Conservation (phyloP, 352 stramenopile genomes). For the Pythium aphanidermatum region DNA sequence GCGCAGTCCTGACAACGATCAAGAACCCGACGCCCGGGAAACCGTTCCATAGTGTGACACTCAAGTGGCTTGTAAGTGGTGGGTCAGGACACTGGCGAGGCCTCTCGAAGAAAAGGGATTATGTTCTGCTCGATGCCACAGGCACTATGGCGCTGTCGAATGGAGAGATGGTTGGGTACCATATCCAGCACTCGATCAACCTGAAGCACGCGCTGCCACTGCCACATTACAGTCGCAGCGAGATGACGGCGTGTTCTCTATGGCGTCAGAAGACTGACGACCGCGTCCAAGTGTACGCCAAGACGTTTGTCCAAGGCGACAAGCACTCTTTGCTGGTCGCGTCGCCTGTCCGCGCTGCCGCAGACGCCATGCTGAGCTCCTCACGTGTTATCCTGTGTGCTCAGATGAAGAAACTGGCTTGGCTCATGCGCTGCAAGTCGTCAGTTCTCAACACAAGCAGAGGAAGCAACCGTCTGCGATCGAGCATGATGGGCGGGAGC, state of each 20-base stretch:
- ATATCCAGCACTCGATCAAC: conserved; percentile 59
- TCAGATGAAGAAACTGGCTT: conserved; percentile 66
- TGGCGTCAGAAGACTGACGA: conserved; percentile 34
- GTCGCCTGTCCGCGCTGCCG: conserved; percentile 24
- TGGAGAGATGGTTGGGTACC: conserved; percentile 52
- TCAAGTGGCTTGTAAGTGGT: conserved; percentile 57
- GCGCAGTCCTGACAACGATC: conserved; percentile 45
- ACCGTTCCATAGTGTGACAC: conserved; percentile 41
- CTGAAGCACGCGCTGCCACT: conserved; percentile 37
- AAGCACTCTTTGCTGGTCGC: conserved; percentile 36
- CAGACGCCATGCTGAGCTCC: conserved; percentile 26
- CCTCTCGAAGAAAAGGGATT: conserved; percentile 44
- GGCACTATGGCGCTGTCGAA: conserved; percentile 35
- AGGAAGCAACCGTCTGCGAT: conserved; percentile 8
- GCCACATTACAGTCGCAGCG: conserved; percentile 27
- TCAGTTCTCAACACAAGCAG: conserved; percentile 1
- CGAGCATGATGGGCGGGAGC: conserved; percentile 2
- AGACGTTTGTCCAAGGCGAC: conserved; percentile 26
- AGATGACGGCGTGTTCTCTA: conserved; percentile 49
- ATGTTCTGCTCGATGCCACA: conserved; percentile 50
- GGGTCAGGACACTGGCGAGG: conserved; percentile 34
- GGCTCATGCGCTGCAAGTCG: conserved; percentile 33
- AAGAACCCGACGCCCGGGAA: conserved; percentile 27
- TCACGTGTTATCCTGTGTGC: conserved; percentile 35
- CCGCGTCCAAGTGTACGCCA: conserved; percentile 27